Evolutionary conservation across 164 flowering plant species (phyloP).

Genomic region (Vitis amurensis): DNA sequence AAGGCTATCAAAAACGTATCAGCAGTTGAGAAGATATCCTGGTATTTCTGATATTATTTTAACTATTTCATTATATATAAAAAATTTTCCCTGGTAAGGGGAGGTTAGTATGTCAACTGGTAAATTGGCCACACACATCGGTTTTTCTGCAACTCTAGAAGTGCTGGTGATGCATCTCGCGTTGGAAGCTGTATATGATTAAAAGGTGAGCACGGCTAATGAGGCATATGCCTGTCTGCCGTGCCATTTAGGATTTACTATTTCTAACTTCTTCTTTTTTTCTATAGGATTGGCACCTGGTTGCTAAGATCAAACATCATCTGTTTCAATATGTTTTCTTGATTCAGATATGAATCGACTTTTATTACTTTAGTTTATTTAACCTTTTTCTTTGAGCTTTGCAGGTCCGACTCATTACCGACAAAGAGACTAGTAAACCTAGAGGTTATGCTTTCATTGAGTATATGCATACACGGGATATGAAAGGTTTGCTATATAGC

Average conservation of each 20-base stretch:
- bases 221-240: constrained; percentile 97
- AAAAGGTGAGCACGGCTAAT: constrained; percentile 99
- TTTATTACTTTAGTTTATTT: not conserved
- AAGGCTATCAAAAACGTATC: constrained; percentile 60
- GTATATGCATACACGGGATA: constrained; percentile 89
- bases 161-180: constrained; percentile 80
- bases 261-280: not conserved
- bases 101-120: constrained; percentile 59
- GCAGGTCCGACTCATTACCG: constrained; percentile 85
- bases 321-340: not conserved
- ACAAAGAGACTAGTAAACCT: constrained; percentile 74
- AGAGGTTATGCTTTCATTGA: constrained; percentile 97
- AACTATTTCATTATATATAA: constrained; percentile 26
- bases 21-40: constrained; percentile 65
- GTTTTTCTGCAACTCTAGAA: constrained; percentile 74
- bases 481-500: constrained; percentile 67
- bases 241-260: constrained; percentile 75
- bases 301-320: not conserved
- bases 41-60: constrained; percentile 51
- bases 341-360: constrained; percentile 4
- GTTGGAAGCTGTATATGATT: constrained; percentile 65
- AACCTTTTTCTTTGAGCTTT: constrained; percentile 16
- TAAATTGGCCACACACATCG: constrained; percentile 58
- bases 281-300: not conserved
- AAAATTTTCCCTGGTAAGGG: constrained; percentile 73